These are phyloP conservation scores for Fusarium bulbicola DNA, from an alignment of 2,329 filamentous ascomycete genomes.

Conservation along the genomic window DNA sequence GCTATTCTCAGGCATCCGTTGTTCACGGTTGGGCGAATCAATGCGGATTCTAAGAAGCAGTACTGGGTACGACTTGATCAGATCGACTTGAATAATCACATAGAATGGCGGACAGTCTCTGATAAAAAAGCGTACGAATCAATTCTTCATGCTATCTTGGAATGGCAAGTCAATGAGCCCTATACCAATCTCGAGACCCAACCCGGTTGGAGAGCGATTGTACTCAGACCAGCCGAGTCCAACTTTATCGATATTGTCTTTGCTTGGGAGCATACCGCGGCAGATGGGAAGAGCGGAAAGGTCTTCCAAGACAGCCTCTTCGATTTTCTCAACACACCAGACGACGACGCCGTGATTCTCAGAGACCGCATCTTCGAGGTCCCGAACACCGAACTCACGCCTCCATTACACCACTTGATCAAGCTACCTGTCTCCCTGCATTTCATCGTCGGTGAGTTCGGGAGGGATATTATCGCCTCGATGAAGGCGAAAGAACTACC, in stretches of 20 bases:
- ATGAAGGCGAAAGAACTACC: background rate
- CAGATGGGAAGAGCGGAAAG: conserved; percentile 20
- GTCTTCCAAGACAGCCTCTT: conserved; percentile 8
- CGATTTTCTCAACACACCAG: background rate
- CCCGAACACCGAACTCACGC: background rate
- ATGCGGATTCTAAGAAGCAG: background rate
- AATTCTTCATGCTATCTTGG: background rate
- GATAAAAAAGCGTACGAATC: background rate
- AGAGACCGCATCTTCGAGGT: conserved; percentile 3
- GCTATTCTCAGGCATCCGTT: conserved; percentile 3
- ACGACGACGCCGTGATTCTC: background rate
- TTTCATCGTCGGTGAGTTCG: background rate
- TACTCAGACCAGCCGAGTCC: background rate
- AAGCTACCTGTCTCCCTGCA: background rate
- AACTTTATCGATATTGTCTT: conserved; percentile 16
- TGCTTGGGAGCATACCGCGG: conserved; percentile 22
- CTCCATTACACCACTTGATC: background rate
- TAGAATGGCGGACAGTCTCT: conserved; percentile 6
- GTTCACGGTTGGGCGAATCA: background rate
- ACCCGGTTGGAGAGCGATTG: background rate
- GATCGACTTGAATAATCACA: conserved; percentile 13
- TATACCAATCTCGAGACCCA: conserved; percentile 1
- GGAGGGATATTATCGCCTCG: background rate
- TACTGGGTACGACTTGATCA: conserved; percentile 6
- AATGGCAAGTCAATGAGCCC: conserved; percentile 3